A percentile compares a stretch with the other conserved stretches of the same genome.
Evolutionary conservation across 345 rosid species (phyloP).

Genomic region (Trapa incisa): DNA sequence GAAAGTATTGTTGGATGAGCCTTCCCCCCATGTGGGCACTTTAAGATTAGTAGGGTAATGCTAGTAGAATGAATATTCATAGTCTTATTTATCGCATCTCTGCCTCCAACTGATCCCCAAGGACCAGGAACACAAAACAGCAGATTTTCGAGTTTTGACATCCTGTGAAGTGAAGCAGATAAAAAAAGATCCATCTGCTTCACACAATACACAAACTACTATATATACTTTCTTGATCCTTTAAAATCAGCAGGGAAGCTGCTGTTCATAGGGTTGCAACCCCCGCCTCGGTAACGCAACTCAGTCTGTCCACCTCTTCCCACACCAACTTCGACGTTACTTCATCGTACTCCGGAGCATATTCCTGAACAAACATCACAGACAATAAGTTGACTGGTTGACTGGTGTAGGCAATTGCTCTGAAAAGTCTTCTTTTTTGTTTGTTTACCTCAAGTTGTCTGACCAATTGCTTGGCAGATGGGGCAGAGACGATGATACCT

Average conservation of each 20-base stretch:
- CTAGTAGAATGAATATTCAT: too few species aligned
- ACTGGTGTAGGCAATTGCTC: background rate
- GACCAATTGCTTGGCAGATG: constrained; percentile 66
- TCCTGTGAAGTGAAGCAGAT: background rate
- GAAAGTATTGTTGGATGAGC: too few species aligned
- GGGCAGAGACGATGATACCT: constrained; percentile 74
- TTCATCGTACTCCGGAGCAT: constrained; percentile 67
- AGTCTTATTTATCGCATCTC: background rate
- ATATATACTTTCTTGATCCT: background rate
- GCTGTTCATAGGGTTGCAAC: constrained; percentile 21
- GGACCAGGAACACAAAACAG: background rate
- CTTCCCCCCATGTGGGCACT: too few species aligned
- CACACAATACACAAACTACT: background rate
- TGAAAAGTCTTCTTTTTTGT: background rate
- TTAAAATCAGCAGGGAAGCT: too few species aligned
- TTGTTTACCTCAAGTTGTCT: constrained; percentile 67
- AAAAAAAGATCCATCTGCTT: background rate
- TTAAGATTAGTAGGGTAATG: too few species aligned
- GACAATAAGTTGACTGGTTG: background rate
- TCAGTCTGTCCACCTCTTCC: constrained; percentile 66
- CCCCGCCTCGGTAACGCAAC: constrained; percentile 42
- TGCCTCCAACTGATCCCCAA: background rate
- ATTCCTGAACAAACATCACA: constrained; percentile 31
- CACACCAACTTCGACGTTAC: constrained; percentile 67
- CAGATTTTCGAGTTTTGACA: background rate